Base-by-base conservation (phyloP, 2,329 filamentous ascomycete species). In the Rhynchosporium agropyri region DNA sequence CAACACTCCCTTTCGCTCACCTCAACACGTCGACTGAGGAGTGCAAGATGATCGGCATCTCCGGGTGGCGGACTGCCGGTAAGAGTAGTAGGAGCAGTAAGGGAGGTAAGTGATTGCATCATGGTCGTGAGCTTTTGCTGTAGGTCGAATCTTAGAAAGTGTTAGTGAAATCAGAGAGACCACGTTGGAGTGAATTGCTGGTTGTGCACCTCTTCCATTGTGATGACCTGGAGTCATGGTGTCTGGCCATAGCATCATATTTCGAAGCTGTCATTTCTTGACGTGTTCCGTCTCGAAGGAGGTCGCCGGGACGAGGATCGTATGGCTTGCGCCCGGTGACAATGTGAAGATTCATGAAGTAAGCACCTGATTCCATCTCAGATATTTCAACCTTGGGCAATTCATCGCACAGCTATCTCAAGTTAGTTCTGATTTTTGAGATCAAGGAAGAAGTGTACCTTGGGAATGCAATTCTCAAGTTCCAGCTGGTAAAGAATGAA, bases 281-380 rank as follows among this genome's bases (percentile, higher is more conserved):
- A 60, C 72, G 62, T 8, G 59, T 63, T 9, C 72, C 71, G 48
- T 72, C 65, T 3, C 50, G 20, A 15, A 74, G 68, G 0, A 71
- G 57, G 50, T 74, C 72, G 5, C 72, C 72, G 6, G 68, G 63
- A 9, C 72, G 67, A 10, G 68, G 64, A 3, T 48, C 42, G 9
- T 46, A 60, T 31, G 72, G 72, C 29, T 74, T 74, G 6, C 71
- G 68, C 3, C 68, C 72, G 3, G 72, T 73, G 10, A 74, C 65
- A n/a, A 74, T 64, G 50, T 74, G 70, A 1, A 74, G 60, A 28
- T 73, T 72, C 8, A 74, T 36, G 60, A 63, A 69, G 42, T 70
- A 72, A 3, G 49, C 43, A 8, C 70, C 70, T 7, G 63, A 68
- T 31, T 65, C 59, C 12, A 74, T 58, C 3, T 55, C 61, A 0